Percentiles rank a stretch among this genome's conserved stretches.
Conservation (phyloP, 768 basidiomycete species). For the Mycena floridula region DNA sequence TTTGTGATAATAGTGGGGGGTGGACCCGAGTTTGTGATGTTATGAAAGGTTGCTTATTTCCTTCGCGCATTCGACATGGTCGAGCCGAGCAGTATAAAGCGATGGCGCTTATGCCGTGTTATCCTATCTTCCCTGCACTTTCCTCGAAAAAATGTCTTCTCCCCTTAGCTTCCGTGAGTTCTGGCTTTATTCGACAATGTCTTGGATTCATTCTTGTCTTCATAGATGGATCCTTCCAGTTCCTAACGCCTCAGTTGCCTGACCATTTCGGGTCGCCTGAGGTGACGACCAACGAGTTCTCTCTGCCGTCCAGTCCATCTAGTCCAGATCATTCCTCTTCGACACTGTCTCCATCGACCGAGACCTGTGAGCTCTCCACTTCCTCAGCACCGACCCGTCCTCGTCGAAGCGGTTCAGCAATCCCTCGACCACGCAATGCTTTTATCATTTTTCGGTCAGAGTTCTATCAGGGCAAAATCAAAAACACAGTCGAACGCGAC, state of each 20-base stretch:
- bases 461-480: constrained; percentile 46
- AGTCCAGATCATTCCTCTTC: no score
- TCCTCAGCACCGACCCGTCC: constrained; percentile 1
- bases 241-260: not conserved
- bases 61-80: no score
- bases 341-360: no score
- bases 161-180: not conserved
- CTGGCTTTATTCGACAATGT: not conserved
- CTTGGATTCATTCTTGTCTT: not conserved
- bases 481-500: constrained; percentile 44
- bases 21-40: no score
- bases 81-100: no score
- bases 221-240: not conserved
- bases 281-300: no score
- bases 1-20: no score
- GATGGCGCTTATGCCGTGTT: no score
- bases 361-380: not conserved
- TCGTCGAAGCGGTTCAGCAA: constrained; percentile 37
- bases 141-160: constrained; percentile 9
- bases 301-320: no score
- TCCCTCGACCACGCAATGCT: constrained; percentile 78
- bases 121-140: no score
- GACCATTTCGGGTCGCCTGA: not conserved
- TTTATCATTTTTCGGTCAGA: constrained; percentile 72
- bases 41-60: no score